A percentile compares a stretch with the other conserved stretches of the same genome.
Conservation (phyloP, 805 yeast genomes). For the Isabelozyma rhagii region DNA sequence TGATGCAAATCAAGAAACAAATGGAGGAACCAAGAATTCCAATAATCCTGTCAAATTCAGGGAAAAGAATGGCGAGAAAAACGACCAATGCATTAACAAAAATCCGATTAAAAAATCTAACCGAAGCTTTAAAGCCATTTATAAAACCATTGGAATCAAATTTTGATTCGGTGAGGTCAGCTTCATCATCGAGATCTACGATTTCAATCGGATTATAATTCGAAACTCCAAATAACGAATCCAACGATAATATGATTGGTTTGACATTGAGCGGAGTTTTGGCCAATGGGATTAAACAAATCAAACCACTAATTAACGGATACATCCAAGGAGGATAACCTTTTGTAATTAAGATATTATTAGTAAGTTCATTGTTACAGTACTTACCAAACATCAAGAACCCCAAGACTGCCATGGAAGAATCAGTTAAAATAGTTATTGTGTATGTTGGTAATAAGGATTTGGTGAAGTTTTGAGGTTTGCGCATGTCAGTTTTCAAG, state of each 20-base stretch:
- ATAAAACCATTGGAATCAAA: not conserved
- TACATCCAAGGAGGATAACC: slow-evolving; percentile 49
- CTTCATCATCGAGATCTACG: not conserved
- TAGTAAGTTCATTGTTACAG: slow-evolving; percentile 52
- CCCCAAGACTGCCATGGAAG: slow-evolving; percentile 63
- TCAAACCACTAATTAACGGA: slow-evolving; percentile 55
- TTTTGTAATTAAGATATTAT: slow-evolving; percentile 41
- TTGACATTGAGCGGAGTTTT: slow-evolving; percentile 81
- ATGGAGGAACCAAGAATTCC: slow-evolving; percentile 80
- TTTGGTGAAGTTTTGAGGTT: slow-evolving; percentile 53
- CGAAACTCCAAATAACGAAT: slow-evolving; percentile 41
- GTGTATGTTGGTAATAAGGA: slow-evolving; percentile 59
- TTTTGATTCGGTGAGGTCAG: not conserved
- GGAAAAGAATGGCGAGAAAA: slow-evolving; percentile 58
- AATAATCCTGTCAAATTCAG: slow-evolving; percentile 78
- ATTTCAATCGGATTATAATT: slow-evolving; percentile 2
- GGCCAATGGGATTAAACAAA: slow-evolving; percentile 82
- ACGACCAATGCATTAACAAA: slow-evolving; percentile 59
- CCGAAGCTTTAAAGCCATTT: slow-evolving; percentile 4
- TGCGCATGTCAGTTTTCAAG: slow-evolving; percentile 70
- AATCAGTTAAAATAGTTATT: slow-evolving; percentile 58
- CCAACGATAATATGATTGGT: slow-evolving; percentile 74
- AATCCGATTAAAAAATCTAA: slow-evolving; percentile 21
- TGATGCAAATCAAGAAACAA: slow-evolving; percentile 75
- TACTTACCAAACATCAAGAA: slow-evolving; percentile 55